Evolutionary conservation across 202 grass and related monocot species (phyloP).

Genomic region (Setaria viridis): DNA sequence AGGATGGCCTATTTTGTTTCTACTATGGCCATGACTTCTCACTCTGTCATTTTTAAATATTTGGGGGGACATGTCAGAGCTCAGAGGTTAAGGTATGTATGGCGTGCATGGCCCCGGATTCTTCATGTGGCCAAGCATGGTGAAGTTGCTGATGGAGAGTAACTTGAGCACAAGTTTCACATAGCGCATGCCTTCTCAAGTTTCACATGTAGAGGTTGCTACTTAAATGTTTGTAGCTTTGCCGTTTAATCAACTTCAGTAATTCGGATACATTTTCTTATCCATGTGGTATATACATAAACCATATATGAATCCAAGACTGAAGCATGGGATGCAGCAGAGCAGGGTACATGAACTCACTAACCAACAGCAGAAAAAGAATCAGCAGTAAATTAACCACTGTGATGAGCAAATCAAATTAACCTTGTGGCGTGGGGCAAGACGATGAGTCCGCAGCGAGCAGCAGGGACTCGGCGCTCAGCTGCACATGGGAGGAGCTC

Average conservation of each 20-base stretch:
- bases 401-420: not conserved
- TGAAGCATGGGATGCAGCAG: too few species aligned
- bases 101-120: not conserved
- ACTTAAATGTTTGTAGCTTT: not conserved
- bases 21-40: not conserved
- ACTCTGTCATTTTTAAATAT: not conserved
- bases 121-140: not conserved
- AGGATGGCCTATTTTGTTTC: too few species aligned
- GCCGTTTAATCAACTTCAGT: not conserved
- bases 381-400: not conserved
- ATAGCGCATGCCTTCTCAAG: not conserved
- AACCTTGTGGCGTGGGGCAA: slow-evolving; percentile 42
- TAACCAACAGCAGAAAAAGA: not conserved
- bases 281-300: not conserved
- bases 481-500: slow-evolving; percentile 18
- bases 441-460: not conserved
- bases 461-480: slow-evolving; percentile 19
- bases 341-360: not conserved
- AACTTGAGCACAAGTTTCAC: not conserved
- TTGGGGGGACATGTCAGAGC: not conserved
- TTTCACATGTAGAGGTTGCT: not conserved
- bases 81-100: not conserved
- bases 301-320: not conserved
- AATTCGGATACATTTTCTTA: not conserved
- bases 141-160: not conserved